phyloP scores from a whole-genome alignment of 2,329 filamentous ascomycete genomes.

The Tolypocladium tundrense region DNA sequence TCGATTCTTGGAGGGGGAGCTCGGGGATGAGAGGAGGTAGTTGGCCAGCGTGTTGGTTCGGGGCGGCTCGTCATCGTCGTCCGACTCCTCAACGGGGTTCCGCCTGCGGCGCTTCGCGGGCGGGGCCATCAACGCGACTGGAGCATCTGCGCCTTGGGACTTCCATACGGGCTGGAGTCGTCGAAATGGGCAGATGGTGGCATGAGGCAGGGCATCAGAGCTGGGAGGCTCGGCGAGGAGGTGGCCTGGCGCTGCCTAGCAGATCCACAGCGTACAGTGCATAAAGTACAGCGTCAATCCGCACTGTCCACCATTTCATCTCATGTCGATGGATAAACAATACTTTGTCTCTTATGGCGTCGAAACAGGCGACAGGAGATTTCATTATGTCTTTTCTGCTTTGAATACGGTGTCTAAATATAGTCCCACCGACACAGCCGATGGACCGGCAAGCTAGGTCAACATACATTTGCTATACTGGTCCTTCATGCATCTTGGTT shows the following conservation, averaged over 20 bases:
- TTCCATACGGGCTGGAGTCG: conserved; percentile 10
- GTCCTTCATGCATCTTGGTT: background rate
- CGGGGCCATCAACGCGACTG: conserved; percentile 40
- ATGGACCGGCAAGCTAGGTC: background rate
- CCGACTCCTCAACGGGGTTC: conserved; percentile 39
- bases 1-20: conserved; percentile 22
- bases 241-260: conserved; percentile 3
- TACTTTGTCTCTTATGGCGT: background rate
- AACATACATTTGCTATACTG: background rate
- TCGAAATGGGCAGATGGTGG: background rate
- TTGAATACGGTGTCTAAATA: background rate
- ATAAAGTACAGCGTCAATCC: background rate
- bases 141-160: conserved; percentile 14
- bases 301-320: background rate
- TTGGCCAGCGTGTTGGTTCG: conserved; percentile 38
- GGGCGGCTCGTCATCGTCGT: conserved; percentile 37
- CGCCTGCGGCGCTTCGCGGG: conserved; percentile 49
- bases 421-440: background rate
- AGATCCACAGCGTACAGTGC: background rate
- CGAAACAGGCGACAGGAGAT: too few relatives aligned
- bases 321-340: background rate
- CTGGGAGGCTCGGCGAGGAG: background rate
- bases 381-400: too few relatives aligned
- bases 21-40: conserved; percentile 44
- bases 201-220: background rate